Base-by-base conservation (phyloP, 1,139 yeast genomes). In the Yamadazyma triangularis region DNA sequence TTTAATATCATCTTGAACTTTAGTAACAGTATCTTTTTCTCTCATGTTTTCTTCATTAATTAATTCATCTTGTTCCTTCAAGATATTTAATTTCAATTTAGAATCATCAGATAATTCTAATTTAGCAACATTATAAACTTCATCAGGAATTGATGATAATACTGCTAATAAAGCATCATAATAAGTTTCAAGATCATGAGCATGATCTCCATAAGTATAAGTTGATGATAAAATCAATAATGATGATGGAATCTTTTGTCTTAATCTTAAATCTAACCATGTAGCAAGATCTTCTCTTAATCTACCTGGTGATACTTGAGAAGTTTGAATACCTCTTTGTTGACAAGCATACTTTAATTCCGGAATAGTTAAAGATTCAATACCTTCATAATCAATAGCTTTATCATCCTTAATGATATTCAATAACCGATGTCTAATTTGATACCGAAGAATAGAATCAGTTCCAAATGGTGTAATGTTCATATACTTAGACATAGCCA, bases 11-110 rank as follows among this genome's bases (percentile, higher is more conserved):
- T 89, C 97, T 58, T 82, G 81, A 40, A 89, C 87, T 53, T 77
- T 77, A 45, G 85, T 80, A 44, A 85, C 81, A 33, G 88, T 85
- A 45, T 72, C 87, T 51, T 76, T 77, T 56, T 88, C 96, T 62
- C 93, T 88, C 55, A 78, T 73, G 56, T 84, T 88, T 64, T 91
- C 98, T 53, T 86, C 93, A 56, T 85, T 74, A 64, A 91, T 91
- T 58, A 91, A 70, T 53, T 88, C 95, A 54, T 88, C 95, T 69
- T 91, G 98, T 61, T 91, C 98, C 69, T 86, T 87, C 60, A 91
- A 69, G 48, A 89, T 91, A 51, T 85, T 83, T 56, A 91, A 73
- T 58, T 89, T 86, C 70, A 89, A 91, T 62, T 85, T 82, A 32
- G 79, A 70, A 44, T 82, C 87, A 44, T 83, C 83, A 15, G 84